Evolutionary conservation across 2,329 filamentous ascomycete species (phyloP).

Genomic region (Rugonectria rugulosa): DNA sequence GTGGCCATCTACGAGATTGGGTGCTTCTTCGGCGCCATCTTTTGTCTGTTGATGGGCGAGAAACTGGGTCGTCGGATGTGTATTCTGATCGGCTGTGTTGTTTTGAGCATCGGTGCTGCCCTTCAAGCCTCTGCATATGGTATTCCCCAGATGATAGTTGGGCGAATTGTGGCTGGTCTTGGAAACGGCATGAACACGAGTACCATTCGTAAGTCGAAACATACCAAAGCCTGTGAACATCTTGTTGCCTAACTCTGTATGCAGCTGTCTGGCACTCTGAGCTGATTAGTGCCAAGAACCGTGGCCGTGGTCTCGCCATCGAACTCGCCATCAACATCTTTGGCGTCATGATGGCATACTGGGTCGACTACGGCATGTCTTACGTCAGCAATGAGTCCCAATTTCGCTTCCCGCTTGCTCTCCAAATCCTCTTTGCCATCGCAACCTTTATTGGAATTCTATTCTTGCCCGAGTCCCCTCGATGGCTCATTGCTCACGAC

Average conservation of each 20-base stretch:
- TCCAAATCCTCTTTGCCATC: slow-evolving; percentile 53
- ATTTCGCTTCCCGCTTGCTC: slow-evolving; percentile 55
- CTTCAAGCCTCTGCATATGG: slow-evolving; percentile 50
- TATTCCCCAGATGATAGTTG: slow-evolving; percentile 53
- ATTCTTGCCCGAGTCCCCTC: slow-evolving; percentile 54
- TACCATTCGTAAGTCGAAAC: slow-evolving; percentile 50
- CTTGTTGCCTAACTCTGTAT: no score
- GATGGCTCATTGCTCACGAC: slow-evolving; percentile 49
- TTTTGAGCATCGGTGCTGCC: slow-evolving; percentile 52
- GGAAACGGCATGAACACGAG: slow-evolving; percentile 58
- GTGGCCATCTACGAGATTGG: slow-evolving; percentile 58
- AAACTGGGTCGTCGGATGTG: slow-evolving; percentile 50
- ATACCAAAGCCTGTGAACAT: no score
- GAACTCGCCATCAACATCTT: slow-evolving; percentile 50
- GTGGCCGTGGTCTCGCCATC: slow-evolving; percentile 42
- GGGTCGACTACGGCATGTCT: slow-evolving; percentile 50
- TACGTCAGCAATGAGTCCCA: slow-evolving; percentile 45
- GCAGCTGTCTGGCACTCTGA: slow-evolving; percentile 53
- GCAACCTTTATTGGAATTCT: slow-evolving; percentile 43
- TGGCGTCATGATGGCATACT: slow-evolving; percentile 45
- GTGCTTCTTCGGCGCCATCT: slow-evolving; percentile 55
- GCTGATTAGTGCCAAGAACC: slow-evolving; percentile 48
- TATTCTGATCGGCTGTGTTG: slow-evolving; percentile 49
- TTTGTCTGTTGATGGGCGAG: slow-evolving; percentile 51
- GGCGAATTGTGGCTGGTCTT: slow-evolving; percentile 53